Evolutionary conservation across 345 rosid genomes (phyloP).

Genomic region (Kandelia obovata): DNA sequence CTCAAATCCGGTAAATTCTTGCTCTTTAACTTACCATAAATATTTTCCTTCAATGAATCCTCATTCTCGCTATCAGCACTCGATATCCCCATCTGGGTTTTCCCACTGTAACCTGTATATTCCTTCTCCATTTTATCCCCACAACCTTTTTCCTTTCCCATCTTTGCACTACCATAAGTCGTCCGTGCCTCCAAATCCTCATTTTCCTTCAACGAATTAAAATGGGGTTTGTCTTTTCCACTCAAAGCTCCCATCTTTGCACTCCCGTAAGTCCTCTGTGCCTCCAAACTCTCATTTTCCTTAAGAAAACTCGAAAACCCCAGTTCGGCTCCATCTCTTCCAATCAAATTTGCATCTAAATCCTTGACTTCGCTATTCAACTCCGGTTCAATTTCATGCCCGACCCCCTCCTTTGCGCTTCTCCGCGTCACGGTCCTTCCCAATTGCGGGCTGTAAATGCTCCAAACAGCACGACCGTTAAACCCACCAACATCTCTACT

Average conservation of each 20-base stretch:
- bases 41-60: background rate
- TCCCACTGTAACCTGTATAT: background rate
- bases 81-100: background rate
- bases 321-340: background rate
- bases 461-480: slow-evolving; percentile 27
- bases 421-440: slow-evolving; percentile 1
- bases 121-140: background rate
- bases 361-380: slow-evolving; percentile 9
- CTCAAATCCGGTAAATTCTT: slow-evolving; percentile 4
- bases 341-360: background rate
- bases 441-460: slow-evolving; percentile 25
- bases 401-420: background rate
- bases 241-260: slow-evolving; percentile 9
- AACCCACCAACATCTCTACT: background rate
- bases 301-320: slow-evolving; percentile 9
- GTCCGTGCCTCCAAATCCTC: slow-evolving; percentile 17
- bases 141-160: background rate
- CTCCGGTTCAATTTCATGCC: slow-evolving; percentile 1
- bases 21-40: slow-evolving; percentile 3
- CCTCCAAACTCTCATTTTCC: slow-evolving; percentile 13
- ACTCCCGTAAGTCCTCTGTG: slow-evolving; percentile 13
- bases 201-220: background rate
- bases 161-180: slow-evolving; percentile 10
- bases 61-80: background rate
- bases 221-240: slow-evolving; percentile 5